A percentile compares a stretch with the other conserved stretches of the same genome.
phyloP scores from a whole-genome alignment of 2,329 filamentous ascomycete species.

The Trichophyton benhamiae region DNA sequence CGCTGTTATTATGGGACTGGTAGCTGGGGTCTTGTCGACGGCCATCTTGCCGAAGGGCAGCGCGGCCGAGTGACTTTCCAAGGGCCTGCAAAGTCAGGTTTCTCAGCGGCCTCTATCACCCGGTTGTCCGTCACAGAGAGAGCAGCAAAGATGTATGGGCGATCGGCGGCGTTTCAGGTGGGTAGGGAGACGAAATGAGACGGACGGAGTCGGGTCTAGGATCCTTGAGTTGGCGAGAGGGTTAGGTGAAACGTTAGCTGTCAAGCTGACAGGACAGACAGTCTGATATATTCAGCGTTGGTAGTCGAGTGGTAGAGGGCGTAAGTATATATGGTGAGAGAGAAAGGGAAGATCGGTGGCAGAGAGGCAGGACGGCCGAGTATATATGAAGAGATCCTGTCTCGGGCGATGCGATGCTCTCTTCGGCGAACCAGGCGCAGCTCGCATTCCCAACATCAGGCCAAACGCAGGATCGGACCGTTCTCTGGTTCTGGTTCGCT shows the following conservation, averaged over 20 bases:
- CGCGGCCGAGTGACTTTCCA: neutral
- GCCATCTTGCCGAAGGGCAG: neutral
- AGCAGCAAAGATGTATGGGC: neutral
- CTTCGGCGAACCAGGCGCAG: constrained; percentile 1
- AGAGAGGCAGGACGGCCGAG: neutral
- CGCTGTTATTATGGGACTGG: constrained; percentile 2
- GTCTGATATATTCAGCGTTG: neutral
- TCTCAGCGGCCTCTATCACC: neutral
- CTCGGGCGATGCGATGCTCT: neutral
- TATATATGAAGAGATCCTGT: constrained; percentile 1
- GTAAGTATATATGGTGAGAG: neutral
- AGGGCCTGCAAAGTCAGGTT: neutral
- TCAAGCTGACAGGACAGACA: neutral
- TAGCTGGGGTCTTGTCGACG: neutral
- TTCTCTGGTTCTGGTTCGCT: constrained; percentile 2
- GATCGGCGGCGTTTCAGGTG: constrained; percentile 1
- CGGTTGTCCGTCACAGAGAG: neutral
- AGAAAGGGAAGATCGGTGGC: neutral
- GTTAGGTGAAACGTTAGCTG: neutral
- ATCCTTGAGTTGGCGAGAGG: neutral
- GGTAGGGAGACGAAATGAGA: constrained; percentile 1
- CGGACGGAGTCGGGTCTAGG: neutral
- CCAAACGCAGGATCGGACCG: neutral
- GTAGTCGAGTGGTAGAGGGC: neutral
- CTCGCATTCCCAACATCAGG: neutral